Base-by-base conservation (phyloP, 2,329 filamentous ascomycete species). In the Penicillium sp. region DNA sequence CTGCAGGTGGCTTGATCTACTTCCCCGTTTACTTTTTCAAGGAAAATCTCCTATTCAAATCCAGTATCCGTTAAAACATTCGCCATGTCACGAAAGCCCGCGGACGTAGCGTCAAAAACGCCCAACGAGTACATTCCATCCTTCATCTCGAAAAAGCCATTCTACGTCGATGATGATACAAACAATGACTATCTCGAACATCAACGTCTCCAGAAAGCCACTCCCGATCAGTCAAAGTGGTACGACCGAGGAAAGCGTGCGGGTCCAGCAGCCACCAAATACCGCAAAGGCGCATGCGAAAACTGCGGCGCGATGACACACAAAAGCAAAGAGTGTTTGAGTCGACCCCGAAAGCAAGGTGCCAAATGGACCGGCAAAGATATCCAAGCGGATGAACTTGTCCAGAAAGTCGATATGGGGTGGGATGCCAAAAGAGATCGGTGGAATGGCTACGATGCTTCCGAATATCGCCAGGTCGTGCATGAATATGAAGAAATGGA, bases 231-330 rank as follows among this genome's bases (percentile, higher is more conserved):
- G 58, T 87, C 89, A 27, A 88, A 90, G 84, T 96, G 92, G 93
- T 96, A 97, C 76, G 90, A 96, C 57, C 88, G 94, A 40, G 91
- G 91, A 48, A 88, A 89, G 76, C 93, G 90, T 70, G 76, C 84
- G 10, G 91, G 90, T 0, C 90, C 91, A 4, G 91, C 91, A 0
- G 91, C 93, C 47, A 99, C 94, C 62, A 99, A 97, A 70, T 99
- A 90, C 72, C 90, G 95, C 62, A 99, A 97, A 78, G 94, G 95
- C 69, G 93, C 94, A 49, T 99, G 94, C 77, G 93, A 97, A 75
- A 99, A 99, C 76, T 99, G 94, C 77, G 94, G 94, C 67, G 88
- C 91, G 54, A 95, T 97, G 89, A 91, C 90, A 61, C 94, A 99
- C 76, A 96, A 96, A 76, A 88, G 86, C 48, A 96, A 96, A 70